Base-by-base conservation (phyloP, 805 yeast genomes). In the Metschnikowia gelsemii region DNA sequence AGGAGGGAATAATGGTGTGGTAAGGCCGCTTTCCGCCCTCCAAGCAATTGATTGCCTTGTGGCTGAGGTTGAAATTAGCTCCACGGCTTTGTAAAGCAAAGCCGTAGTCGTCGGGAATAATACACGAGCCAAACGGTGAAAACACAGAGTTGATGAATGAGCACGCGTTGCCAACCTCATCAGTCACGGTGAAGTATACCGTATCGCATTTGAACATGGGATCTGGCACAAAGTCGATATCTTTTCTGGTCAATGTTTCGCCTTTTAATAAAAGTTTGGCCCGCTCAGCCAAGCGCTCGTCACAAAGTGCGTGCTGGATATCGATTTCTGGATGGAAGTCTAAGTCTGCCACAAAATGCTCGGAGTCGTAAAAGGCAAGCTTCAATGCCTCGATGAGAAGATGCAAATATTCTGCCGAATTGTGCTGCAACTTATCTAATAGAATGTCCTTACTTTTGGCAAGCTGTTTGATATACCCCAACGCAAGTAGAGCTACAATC, bases 1-100 rank as follows among this genome's bases (percentile, higher is more conserved):
- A 75, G 0, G 88, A 87, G 1, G 95, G 95, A 45, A 86, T 85
- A 44, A 86, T 86, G 0, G 95, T 87, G 55, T 87, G 95, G 60
- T 84, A 86, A 1, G 88, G 81, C 49, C 93, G 68, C 58, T 86
- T 86, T 14, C 77, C 74, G 2, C 87, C 87, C 39, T 75, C 88
- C 31, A 82, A 60, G 36, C 76, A 73, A 56, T 86, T 86, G 38
- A 73, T 71, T 21, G 79, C 70, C 2, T 75, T 74, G 4, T 77
- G 75, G 40, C 73, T 70, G 43, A 84, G 64, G 51, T 78, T 79
- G 66, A 86, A 87, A 60, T 84, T 86, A 30, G 80, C 79, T 3
- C 93, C 95, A 51, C 95, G 72, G 59, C 83, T 84, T 43, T 85
- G 91, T 32, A 86, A 64, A 32, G 79, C 72, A 58, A 86, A 86